Percentiles rank a stretch among this genome's conserved stretches.
These are phyloP conservation scores for Urostyla sp. DNA, from an alignment of 73 alveolate genomes.

Conservation along the genomic window DNA sequence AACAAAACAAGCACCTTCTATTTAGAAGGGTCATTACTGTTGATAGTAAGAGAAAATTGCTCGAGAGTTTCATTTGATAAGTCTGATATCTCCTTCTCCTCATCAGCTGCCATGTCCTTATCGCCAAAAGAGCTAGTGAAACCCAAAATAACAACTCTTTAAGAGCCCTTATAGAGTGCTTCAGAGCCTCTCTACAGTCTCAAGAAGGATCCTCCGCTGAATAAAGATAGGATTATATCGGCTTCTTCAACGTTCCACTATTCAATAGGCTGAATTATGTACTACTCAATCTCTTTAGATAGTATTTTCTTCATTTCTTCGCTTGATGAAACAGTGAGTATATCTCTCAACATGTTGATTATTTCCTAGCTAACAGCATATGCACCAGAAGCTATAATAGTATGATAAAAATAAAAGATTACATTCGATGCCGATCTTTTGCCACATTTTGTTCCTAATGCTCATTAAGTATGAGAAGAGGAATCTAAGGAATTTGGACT, in stretches of 20 bases:
- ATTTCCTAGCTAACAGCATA: constrained; percentile 52
- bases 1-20: constrained; percentile 45
- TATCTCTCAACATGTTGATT: background rate
- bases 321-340: too few species aligned
- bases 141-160: constrained; percentile 54
- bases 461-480: constrained; percentile 43
- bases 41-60: background rate
- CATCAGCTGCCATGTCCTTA: constrained; percentile 23
- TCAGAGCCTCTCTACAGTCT: constrained; percentile 53
- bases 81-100: background rate
- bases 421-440: constrained; percentile 30
- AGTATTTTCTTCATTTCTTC: background rate
- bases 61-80: background rate
- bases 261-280: background rate
- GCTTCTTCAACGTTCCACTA: constrained; percentile 2
- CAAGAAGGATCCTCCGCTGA: constrained; percentile 51
- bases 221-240: constrained; percentile 31
- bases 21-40: background rate
- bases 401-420: constrained; percentile 2
- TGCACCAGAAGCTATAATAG: constrained; percentile 52
- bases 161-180: constrained; percentile 27
- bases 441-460: constrained; percentile 61
- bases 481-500: constrained; percentile 40
- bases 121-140: too few species aligned
- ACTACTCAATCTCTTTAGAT: background rate